Evolutionary conservation across 2,329 filamentous ascomycete species (phyloP).

Genomic region (Trichoderma sp.): DNA sequence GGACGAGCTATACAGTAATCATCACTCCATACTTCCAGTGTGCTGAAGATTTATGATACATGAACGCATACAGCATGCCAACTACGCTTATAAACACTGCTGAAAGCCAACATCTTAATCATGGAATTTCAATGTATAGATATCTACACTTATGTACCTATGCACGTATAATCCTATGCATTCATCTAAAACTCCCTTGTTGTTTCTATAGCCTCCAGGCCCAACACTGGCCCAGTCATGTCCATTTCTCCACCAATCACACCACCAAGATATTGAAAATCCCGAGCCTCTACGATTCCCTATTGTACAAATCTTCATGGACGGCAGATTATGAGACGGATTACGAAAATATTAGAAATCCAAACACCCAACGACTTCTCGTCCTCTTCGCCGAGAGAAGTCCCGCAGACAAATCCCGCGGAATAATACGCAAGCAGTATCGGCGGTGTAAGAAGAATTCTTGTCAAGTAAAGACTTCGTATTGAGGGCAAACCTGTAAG

Average conservation of each 20-base stretch:
- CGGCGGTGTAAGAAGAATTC: not conserved
- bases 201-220: no score
- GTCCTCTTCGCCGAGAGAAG: not conserved
- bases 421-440: not conserved
- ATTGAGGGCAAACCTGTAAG: not conserved
- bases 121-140: no score
- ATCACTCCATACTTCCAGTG: no score
- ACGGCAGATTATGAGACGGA: not conserved
- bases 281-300: not conserved
- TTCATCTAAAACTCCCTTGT: not conserved
- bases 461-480: not conserved
- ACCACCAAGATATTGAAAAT: not conserved
- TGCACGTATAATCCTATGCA: not conserved
- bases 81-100: no score
- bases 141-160: not conserved
- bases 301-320: not conserved
- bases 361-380: not conserved
- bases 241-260: not conserved
- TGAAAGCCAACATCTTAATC: no score
- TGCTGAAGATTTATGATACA: no score
- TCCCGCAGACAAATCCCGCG: not conserved
- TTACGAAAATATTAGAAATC: not conserved
- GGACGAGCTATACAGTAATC: not conserved
- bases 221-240: not conserved
- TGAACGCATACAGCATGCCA: no score